Evolutionary conservation across 805 yeast genomes (phyloP), one percentile per base, ranked within the genome.

Genomic region (Wickerhamiella parazyma): DNA sequence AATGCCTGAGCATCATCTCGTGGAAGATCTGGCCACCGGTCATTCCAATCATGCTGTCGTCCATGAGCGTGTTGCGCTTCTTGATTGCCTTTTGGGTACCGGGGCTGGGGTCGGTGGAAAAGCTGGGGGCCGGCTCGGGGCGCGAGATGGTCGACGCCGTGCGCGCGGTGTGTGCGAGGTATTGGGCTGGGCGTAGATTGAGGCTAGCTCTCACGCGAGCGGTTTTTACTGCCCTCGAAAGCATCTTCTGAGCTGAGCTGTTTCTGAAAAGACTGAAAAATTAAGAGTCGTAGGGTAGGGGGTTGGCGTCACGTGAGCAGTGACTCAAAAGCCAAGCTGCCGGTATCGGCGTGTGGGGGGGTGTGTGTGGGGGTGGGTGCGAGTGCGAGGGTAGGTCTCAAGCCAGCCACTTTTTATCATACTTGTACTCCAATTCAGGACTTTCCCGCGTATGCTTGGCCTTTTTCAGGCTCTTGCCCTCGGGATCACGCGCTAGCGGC

Each of bases 1-100:
- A 75, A 62, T 91, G 95, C 62, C 96, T 76, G 49, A 77, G 70
- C 97, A 91, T 91, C 97, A 91, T 91, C 65, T 89, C 97, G 63
- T 89, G 96, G 69, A 91, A 91, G 49, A 91, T 87, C 66, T 91
- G 91, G 54, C 98, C 98, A 51, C 98, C 98, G n/a, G 95, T 80
- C 55, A 86, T 72, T 14, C 98, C 98, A 44, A 91, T 86, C 56
- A 89, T 78, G 4, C 95, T 81, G 56, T 80, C 87, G 44, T 63
- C 67, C 61, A 58, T 58, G 14, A 57, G 52, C 6, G 59, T 51
- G 20, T 41, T 24, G 16, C 18, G 14, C 14, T 10, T 19, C 17
- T 42, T 34, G 19, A 28, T 35, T 7, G 47, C 40, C 26, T 44
- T 45, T n/a, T 17, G 10, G 29, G 12, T n/a, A 21, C 29, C 17